Base-by-base conservation (phyloP, 768 basidiomycete species). In the Boletus coccyginus region DNA sequence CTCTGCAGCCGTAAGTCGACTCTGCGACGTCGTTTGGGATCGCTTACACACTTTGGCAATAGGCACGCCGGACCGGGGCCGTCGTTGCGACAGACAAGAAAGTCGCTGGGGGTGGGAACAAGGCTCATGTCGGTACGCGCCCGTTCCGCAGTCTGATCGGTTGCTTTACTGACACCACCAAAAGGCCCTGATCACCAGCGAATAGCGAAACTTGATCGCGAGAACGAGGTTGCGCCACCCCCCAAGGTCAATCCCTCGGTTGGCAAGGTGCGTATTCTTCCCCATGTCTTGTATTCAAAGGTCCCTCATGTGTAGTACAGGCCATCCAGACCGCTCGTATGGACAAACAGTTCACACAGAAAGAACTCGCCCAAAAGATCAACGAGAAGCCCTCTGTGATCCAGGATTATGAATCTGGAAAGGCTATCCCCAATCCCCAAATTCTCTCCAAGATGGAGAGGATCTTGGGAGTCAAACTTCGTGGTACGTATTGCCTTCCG, bases 191-290 rank as follows among this genome's bases (percentile, higher is more conserved):
- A 98, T 74, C 93, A 96, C 75, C 92, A 94, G 69, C 85, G 84
- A 53, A 94, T 95, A 69, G 94, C 90, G 27, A 95, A 95, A 68
- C 86, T 98, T 42, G 94, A 95, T 73, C 85, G 92, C 43, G 93
- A 97, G 64, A 95, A 98, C 71, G 94, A 96, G 67, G 94, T 96
- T 24, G 92, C 94, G 10, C 94, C 94, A 8, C 95, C 95, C 46
- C 62, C 88, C 51, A 96, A 93, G 75, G 76, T 98, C 61, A 70
- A 79, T 2, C 78, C 85, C 10, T 78, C 77, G 24, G 90, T 90
- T 58, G 90, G 90, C 60, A 86, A 85, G 72, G 90, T 88, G 67
- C 42, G 81, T 71, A 1, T 38, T 3, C 19, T 4, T 12, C 19
- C 4, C 27, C 27, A 27, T 27, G 45, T 21, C 21, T 19, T 3